Evolutionary conservation across 805 yeast species (phyloP), one percentile per base, ranked within the genome.

Genomic region (Teunomyces barrocoloradensis): DNA sequence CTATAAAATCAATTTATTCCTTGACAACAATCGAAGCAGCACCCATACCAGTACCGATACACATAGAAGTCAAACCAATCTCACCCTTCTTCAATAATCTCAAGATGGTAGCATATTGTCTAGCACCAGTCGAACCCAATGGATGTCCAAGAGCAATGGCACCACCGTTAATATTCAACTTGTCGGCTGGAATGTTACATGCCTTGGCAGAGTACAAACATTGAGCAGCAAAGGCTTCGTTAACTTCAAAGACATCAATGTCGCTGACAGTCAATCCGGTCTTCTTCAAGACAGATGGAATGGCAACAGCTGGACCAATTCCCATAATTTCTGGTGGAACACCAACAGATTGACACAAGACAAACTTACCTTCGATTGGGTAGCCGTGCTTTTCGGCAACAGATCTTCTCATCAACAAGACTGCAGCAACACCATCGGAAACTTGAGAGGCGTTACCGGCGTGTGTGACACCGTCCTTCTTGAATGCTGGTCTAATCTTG

Each of bases 311-410:
- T 49, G 99, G 99, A 38, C 98, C 99, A 59, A 92, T 83, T 49
- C 98, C 99, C 99, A 92, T 92, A 51, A 91, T 81, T 70, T 89
- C 96, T 18, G 97, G 97, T 47, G 97, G 96, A 40, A 91, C 97
- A 58, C 99, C 99, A 47, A 87, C 92, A 35, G 84, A 74, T 56
- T 85, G 80, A 60, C 88, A 84, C 57, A 84, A 85, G 52, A 90
- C 82, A 58, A 81, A 92, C 73, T 87, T 88, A 52, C 85, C 99
- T 49, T 85, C 59, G 51, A 89, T 82, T 46, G 87, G 84, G 57
- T 87, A 77, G 34, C 85, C 84, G 49, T 84, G 70, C 57, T 78
- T 71, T 66, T 86, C 82, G 18, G 99, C 99, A 48, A 86, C 75
- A 15, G 89, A 85, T 68, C 98, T 81, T 65, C 91, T 82, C 75